A percentile compares a stretch with the other conserved stretches of the same genome.
Evolutionary conservation across 345 rosid species (phyloP).

Genomic region (Syzygium oleosum): DNA sequence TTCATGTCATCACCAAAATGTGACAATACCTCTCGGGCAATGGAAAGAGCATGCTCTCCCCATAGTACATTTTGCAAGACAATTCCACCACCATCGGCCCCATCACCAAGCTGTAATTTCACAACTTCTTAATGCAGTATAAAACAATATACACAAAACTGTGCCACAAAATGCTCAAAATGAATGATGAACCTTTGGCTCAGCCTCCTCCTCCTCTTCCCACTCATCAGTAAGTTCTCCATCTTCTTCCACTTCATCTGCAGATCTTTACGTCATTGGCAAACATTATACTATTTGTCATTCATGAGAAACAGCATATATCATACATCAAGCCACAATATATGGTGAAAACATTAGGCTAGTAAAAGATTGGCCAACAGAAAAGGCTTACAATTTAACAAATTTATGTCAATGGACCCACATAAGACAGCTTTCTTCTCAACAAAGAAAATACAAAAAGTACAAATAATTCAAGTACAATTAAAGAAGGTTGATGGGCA

Average conservation of each 20-base stretch:
- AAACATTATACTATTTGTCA: background rate
- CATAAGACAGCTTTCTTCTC: background rate
- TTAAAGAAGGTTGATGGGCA: background rate
- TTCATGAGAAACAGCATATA: background rate
- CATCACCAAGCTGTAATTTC: conserved; percentile 56
- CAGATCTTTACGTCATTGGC: background rate
- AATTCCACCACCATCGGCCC: conserved; percentile 90
- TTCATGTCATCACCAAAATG: conserved; percentile 41
- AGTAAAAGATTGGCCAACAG: background rate
- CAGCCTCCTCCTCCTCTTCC: conserved; percentile 77
- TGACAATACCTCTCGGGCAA: conserved; percentile 45
- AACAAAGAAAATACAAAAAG: background rate
- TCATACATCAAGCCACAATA: background rate
- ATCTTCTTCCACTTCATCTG: conserved; percentile 44
- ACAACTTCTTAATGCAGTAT: background rate
- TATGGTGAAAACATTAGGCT: background rate
- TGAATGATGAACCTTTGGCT: conserved; percentile 34
- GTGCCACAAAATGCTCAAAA: background rate
- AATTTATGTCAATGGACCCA: background rate
- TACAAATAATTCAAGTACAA: background rate
- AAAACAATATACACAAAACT: background rate
- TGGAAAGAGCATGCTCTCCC: conserved; percentile 66
- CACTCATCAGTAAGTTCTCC: conserved; percentile 51
- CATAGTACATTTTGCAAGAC: conserved; percentile 56
- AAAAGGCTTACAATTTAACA: background rate